Conservation (phyloP, 345 rosid genomes). For the Bruguiera parviflora region DNA sequence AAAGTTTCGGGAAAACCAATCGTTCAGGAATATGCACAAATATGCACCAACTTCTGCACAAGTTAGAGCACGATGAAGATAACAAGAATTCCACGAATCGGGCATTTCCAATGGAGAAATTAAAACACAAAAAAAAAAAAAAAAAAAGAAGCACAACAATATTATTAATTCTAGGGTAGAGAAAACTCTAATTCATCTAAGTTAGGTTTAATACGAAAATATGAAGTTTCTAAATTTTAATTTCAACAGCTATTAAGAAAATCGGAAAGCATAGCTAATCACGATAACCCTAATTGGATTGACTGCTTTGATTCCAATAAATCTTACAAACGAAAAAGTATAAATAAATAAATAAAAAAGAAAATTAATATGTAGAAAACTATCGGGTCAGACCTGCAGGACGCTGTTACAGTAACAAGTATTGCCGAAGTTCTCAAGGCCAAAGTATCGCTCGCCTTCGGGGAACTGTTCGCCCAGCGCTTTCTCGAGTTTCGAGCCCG, state of each 20-base stretch:
- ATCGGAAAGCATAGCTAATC: too few relatives aligned
- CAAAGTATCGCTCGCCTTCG: conserved; percentile 97
- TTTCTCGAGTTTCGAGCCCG: conserved; percentile 98
- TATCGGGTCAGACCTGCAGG: conserved; percentile 56
- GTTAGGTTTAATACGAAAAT: too few relatives aligned
- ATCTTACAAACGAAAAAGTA: not conserved
- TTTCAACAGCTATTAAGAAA: too few relatives aligned
- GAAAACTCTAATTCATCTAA: too few relatives aligned
- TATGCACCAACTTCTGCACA: not conserved
- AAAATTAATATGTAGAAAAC: not conserved
- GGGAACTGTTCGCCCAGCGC: conserved; percentile 99
- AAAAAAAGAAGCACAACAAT: too few relatives aligned
- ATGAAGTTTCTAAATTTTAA: too few relatives aligned
- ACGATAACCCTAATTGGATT: too few relatives aligned
- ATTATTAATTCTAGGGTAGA: too few relatives aligned
- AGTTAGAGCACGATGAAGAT: not conserved
- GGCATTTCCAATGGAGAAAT: too few relatives aligned
- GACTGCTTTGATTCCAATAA: too few relatives aligned
- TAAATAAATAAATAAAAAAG: not conserved
- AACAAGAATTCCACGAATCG: too few relatives aligned
- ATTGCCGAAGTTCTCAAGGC: conserved; percentile 98
- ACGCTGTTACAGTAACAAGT: conserved; percentile 99
- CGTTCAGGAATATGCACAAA: not conserved
- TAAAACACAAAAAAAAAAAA: too few relatives aligned
- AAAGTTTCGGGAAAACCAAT: not conserved